phyloP scores from a whole-genome alignment of 345 rosid genomes.

The Citrus unshiu region DNA sequence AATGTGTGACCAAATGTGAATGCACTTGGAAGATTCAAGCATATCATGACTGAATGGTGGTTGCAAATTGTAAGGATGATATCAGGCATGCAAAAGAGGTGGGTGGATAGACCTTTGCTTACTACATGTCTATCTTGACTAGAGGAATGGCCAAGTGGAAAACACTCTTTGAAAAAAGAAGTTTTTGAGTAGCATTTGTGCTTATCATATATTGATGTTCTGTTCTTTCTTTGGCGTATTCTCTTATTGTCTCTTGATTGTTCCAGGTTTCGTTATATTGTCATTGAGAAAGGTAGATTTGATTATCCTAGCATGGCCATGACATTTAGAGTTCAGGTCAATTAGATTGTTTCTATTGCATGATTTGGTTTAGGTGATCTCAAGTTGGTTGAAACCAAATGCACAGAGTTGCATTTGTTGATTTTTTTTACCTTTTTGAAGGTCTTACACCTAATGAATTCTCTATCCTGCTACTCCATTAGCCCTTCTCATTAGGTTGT shows the following conservation, averaged over 20 bases:
- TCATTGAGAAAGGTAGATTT: neutral
- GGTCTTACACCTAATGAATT: neutral
- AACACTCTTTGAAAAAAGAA: neutral
- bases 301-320: neutral
- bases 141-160: constrained; percentile 6
- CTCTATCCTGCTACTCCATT: neutral
- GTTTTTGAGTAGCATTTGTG: constrained; percentile 3
- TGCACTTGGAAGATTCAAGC: constrained; percentile 17
- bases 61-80: constrained; percentile 18
- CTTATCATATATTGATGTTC: neutral
- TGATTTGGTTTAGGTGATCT: neutral
- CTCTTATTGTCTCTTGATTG: neutral
- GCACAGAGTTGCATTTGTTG: neutral
- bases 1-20: constrained; percentile 8
- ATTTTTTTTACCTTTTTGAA: neutral
- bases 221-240: neutral
- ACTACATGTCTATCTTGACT: constrained; percentile 3
- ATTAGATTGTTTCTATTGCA: neutral
- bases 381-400: neutral
- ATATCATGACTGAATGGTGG: constrained; percentile 15
- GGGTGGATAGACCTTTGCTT: constrained; percentile 24
- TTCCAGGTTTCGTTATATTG: neutral
- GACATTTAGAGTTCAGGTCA: neutral
- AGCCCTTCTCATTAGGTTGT: neutral
- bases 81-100: constrained; percentile 23